These are phyloP conservation scores for Pythium grandisporangium DNA, from an alignment of 352 stramenopile genomes.

Conservation along the genomic window DNA sequence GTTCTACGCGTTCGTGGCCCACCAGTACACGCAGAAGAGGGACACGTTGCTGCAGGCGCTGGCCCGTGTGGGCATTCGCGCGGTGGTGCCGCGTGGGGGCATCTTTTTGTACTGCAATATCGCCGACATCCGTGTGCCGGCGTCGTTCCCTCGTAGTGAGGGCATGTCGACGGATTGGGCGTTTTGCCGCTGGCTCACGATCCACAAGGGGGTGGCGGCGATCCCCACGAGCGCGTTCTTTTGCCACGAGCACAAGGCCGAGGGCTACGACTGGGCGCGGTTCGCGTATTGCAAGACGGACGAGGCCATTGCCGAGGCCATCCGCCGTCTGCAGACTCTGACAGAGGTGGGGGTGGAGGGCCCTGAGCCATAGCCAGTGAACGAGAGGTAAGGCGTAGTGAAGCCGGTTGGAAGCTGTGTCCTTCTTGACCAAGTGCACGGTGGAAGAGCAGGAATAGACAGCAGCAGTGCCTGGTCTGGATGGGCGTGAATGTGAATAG, in stretches of 20 bases:
- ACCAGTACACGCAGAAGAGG: slow-evolving; percentile 68
- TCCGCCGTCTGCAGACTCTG: slow-evolving; percentile 31
- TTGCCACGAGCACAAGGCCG: slow-evolving; percentile 57
- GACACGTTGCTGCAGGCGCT: slow-evolving; percentile 47
- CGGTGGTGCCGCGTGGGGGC: slow-evolving; percentile 50
- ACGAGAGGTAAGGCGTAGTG: no score
- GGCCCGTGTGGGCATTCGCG: slow-evolving; percentile 43
- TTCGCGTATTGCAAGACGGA: slow-evolving; percentile 98
- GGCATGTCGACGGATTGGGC: slow-evolving; percentile 85
- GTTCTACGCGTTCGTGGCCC: slow-evolving; percentile 76
- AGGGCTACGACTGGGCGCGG: slow-evolving; percentile 70
- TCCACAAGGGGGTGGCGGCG: slow-evolving; percentile 84
- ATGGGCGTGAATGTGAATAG: no score
- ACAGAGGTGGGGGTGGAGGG: no score
- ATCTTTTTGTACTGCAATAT: slow-evolving; percentile 83
- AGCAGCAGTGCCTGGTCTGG: no score
- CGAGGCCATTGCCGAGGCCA: slow-evolving; percentile 84
- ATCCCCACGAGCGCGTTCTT: slow-evolving; percentile 93
- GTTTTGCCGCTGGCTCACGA: slow-evolving; percentile 90
- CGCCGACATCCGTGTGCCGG: slow-evolving; percentile 46
- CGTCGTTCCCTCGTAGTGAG: slow-evolving; percentile 29
- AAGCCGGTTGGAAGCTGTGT: no score
- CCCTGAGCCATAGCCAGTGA: no score
- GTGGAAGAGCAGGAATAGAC: no score
- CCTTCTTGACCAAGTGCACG: no score